These are phyloP conservation scores for Trypanosomatidae sp. DNA, from an alignment of 208 protist genomes.

Conservation along the genomic window DNA sequence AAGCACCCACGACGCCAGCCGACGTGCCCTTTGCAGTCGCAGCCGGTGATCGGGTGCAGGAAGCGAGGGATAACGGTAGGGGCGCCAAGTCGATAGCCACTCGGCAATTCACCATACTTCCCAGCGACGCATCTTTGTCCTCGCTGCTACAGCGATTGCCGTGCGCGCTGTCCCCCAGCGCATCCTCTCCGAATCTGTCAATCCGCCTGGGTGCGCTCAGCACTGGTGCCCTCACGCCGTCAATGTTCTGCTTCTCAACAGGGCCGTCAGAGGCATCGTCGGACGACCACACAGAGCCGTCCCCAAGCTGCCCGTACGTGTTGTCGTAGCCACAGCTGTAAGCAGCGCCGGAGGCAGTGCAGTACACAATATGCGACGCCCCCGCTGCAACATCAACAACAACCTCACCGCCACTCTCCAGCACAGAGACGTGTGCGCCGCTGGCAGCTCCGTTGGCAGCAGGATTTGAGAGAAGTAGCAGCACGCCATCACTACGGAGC, in stretches of 20 bases:
- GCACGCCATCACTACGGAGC: constrained; percentile 23
- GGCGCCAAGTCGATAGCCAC: constrained; percentile 11
- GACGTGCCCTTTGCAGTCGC: neutral
- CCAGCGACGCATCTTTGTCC: neutral
- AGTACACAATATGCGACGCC: constrained; percentile 78
- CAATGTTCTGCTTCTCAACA: constrained; percentile 1
- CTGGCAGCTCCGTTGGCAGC: neutral
- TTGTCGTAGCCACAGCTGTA: constrained; percentile 83
- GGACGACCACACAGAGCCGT: constrained; percentile 69
- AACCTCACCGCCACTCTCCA: constrained; percentile 32
- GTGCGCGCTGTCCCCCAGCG: neutral
- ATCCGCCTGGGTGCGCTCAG: constrained; percentile 40
- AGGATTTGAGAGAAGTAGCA: constrained; percentile 16
- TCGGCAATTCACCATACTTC: constrained; percentile 1
- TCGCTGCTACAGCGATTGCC: neutral
- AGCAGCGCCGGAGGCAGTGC: constrained; percentile 64
- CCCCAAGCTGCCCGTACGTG: constrained; percentile 79
- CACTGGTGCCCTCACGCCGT: constrained; percentile 2
- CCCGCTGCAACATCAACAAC: constrained; percentile 79
- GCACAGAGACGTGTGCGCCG: constrained; percentile 29
- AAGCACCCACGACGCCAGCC: too few relatives aligned
- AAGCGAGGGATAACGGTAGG: constrained; percentile 6
- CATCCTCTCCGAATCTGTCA: constrained; percentile 33
- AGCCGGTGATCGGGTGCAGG: neutral
- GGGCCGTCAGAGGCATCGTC: neutral